Base-by-base conservation (phyloP, 2,329 filamentous ascomycete genomes). In the Dryadomyces quercivorus region DNA sequence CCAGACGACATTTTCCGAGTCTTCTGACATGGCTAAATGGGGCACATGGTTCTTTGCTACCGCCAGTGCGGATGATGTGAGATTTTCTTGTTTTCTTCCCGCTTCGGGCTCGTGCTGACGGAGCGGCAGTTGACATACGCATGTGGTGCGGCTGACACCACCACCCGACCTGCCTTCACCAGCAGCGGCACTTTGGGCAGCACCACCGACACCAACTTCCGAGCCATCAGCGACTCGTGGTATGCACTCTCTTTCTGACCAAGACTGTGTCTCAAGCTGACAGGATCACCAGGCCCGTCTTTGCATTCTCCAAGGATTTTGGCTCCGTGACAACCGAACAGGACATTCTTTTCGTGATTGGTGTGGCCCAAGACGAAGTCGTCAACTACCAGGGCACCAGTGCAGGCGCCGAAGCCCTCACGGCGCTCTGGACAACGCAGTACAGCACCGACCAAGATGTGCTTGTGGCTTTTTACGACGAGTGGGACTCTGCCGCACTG, bases 31-130 rank as follows among this genome's bases (percentile, higher is more conserved):
- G 60, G 78, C 87, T 0, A 85, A 89, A 70, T 95, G 89, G 89
- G 89, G 89, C 2, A 82, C 79, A 51, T 79, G 91, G 70, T 83
- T 87, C 67, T 89, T 90, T 66, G 82, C 85, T 13, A 89, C 80
- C 3, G 78, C 81, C 26, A 72, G 75, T 53, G 65, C 74, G 15
- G 63, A 67, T 20, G 75, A 74, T 22, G 70, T 73, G 66, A 63
- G 71, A 40, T 12, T 16, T 10, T 48, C 38, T 43, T 16, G n/a
- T 10, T 22, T 18, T 36, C 16, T 36, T 44, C n/a, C 42, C 42
- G 16, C 5, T 9, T 9, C 38, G 6, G 6, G 20, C 9, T 46
- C 22, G 13, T 20, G 9, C 2, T 20, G 16, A 31, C 15, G 10
- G 13, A n/a, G 5, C 10, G 31, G 63, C 70, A 83, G 69, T 75